Evolutionary conservation across 805 yeast species (phyloP), one percentile per base, ranked within the genome.

Genomic region (Komagataella mondaviorum): DNA sequence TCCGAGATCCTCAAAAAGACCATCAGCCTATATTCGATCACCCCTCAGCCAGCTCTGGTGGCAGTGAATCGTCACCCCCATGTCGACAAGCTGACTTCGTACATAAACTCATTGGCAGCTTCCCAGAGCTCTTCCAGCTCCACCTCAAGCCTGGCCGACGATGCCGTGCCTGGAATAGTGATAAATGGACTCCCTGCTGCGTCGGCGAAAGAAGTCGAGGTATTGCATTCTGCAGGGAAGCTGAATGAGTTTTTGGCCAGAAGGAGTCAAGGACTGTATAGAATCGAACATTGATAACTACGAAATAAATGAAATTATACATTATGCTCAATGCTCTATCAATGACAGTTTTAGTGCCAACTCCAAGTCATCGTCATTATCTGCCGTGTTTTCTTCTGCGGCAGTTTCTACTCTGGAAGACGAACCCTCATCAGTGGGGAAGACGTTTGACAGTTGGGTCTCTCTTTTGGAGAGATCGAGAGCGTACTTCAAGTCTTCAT

Each of bases 111-210:
- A 23, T 44, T 48, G 50, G 55, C 50, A 23, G 39, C 39, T 12
- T 10, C 39, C 39, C 39, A 30, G 39, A 10, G 39, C 39, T 30
- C 39, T 30, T 30, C 39, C 8, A 30, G 39, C 14, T 30, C 39
- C 39, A 8, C 39, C 39, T 30, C 39, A 12, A 30, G 14, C 39
- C 39, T 30, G 10, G 6, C 39, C 4, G 39, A 30, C 10, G 53
- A 50, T 36, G 52, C 51, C 14, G 36, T 68, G 24, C 71, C 71
- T 1, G 58, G 70, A 10, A 53, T 68, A 45, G 67, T 68, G 52
- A 59, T 68, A 20, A 67, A 64, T 10, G 72, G 71, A 1, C 51
- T 55, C 36, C 71, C 71, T 3, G 54, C 62, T 4, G 71, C 67
- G 6, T 60, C 60, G 43, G 64, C 59, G 47, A 53, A 59, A 10